phyloP scores from a whole-genome alignment of 2,329 filamentous ascomycete genomes.

The Albifimbria verrucaria region DNA sequence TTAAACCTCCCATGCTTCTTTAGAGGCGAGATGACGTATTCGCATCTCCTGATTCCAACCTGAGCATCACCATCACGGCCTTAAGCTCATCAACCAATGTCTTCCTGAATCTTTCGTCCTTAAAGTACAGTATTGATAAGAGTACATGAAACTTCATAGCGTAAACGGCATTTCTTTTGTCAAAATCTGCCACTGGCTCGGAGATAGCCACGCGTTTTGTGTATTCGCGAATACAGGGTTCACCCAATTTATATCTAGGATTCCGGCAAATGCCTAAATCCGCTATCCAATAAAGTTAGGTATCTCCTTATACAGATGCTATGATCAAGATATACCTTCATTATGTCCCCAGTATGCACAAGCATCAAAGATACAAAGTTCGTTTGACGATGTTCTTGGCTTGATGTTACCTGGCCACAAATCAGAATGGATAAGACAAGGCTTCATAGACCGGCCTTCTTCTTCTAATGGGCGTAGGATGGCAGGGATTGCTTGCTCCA shows the following conservation, averaged over 20 bases:
- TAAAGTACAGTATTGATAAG: neutral
- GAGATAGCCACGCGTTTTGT: neutral
- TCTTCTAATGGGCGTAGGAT: neutral
- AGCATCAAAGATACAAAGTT: neutral
- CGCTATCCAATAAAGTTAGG: neutral
- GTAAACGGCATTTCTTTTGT: neutral
- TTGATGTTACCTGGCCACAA: neutral
- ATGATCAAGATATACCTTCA: neutral
- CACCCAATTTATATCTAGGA: neutral
- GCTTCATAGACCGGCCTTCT: neutral
- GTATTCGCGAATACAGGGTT: neutral
- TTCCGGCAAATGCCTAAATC: neutral
- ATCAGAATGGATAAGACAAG: neutral
- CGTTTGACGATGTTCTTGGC: neutral
- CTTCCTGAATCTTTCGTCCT: neutral
- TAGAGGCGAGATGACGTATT: too few relatives aligned
- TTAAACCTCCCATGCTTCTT: too few relatives aligned
- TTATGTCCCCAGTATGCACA: neutral
- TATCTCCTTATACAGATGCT: neutral
- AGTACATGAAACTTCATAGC: neutral
- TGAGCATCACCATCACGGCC: neutral
- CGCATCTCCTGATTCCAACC: too few relatives aligned
- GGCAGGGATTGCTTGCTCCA: neutral
- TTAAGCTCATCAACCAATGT: neutral
- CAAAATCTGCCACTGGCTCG: neutral